Evolutionary conservation across 345 rosid genomes (phyloP).

Genomic region (Eucalyptus victrix): DNA sequence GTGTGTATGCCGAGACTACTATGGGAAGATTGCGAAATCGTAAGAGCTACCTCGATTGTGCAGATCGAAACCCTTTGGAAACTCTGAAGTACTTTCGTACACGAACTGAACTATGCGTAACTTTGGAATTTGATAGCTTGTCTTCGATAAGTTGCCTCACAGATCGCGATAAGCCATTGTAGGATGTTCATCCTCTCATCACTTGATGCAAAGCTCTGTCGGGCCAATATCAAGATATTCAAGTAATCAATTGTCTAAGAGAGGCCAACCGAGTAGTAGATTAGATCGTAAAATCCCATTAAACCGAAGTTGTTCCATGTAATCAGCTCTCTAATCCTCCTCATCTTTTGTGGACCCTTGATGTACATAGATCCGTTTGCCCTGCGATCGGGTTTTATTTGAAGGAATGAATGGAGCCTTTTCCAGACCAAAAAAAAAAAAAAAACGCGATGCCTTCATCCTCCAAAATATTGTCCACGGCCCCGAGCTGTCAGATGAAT

Average conservation of each 20-base stretch:
- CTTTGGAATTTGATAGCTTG: not conserved
- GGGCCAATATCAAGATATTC: not conserved
- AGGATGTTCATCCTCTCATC: not conserved
- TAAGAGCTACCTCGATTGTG: not conserved
- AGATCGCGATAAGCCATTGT: not conserved
- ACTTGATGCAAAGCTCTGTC: not conserved
- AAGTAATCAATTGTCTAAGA: not conserved
- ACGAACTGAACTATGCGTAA: not conserved
- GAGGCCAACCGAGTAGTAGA: not conserved
- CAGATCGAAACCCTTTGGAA: not conserved
- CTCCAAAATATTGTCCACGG: constrained; percentile 2
- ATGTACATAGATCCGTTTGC: not conserved
- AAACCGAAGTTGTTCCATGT: not conserved
- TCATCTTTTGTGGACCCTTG: not conserved
- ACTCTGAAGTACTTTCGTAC: not conserved
- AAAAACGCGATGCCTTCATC: not conserved
- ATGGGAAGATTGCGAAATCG: not conserved
- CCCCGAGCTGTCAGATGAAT: constrained; percentile 20
- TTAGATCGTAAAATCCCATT: not conserved
- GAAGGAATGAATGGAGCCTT: too few relatives aligned
- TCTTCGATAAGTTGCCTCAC: not conserved
- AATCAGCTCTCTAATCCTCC: not conserved
- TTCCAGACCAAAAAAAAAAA: too few relatives aligned
- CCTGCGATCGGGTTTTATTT: not conserved
- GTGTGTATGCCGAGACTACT: not conserved